These are phyloP conservation scores for Chaetomium olivaceum DNA, from an alignment of 2,329 filamentous ascomycete species.

Conservation along the genomic window DNA sequence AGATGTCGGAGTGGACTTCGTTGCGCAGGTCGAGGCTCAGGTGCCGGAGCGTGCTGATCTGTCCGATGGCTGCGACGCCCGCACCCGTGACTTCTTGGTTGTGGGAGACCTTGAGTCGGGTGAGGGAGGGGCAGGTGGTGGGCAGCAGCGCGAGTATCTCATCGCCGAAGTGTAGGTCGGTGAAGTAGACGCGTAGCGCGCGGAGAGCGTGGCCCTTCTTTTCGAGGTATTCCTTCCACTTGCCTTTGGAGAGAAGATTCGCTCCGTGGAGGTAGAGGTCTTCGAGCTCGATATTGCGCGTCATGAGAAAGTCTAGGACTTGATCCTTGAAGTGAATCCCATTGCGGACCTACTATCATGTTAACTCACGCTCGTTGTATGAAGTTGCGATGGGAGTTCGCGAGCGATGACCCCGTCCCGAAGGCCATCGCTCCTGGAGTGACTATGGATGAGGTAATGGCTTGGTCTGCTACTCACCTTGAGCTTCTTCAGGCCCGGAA, in stretches of 20 bases:
- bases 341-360: slow-evolving; percentile 58
- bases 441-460: background rate
- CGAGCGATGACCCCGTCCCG: background rate
- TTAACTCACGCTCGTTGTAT: background rate
- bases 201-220: slow-evolving; percentile 66
- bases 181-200: slow-evolving; percentile 75
- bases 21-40: slow-evolving; percentile 70
- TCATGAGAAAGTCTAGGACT: slow-evolving; percentile 77
- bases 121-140: slow-evolving; percentile 65
- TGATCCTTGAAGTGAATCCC: slow-evolving; percentile 90
- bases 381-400: background rate
- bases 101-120: slow-evolving; percentile 75
- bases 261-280: slow-evolving; percentile 78
- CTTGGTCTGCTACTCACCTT: slow-evolving; percentile 43
- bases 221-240: slow-evolving; percentile 71
- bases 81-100: slow-evolving; percentile 72
- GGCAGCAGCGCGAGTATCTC: slow-evolving; percentile 64
- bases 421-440: too few relatives aligned
- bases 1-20: slow-evolving; percentile 55
- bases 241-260: slow-evolving; percentile 75
- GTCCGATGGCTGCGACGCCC: slow-evolving; percentile 65
- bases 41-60: slow-evolving; percentile 66
- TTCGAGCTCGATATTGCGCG: slow-evolving; percentile 68
- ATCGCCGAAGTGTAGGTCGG: slow-evolving; percentile 79
- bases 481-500: slow-evolving; percentile 67